phyloP scores from a whole-genome alignment of 805 yeast genomes.

The Lachancea thermotolerans region DNA sequence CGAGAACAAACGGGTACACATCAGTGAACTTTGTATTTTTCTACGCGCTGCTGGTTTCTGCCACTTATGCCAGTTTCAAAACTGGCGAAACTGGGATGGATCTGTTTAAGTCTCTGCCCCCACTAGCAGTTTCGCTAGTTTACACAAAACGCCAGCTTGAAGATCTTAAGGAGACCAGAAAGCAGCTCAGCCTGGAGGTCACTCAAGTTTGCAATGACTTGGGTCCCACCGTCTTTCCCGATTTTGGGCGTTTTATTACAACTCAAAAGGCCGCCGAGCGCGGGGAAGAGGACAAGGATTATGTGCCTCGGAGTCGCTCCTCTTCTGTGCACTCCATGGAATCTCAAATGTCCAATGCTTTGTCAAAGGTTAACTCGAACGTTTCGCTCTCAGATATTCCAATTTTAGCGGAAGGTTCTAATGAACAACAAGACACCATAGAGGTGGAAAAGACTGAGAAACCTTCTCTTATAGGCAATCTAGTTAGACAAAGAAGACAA shows the following conservation, averaged over 20 bases:
- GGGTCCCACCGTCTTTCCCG: slow-evolving; percentile 86
- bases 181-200: slow-evolving; percentile 58
- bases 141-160: slow-evolving; percentile 38
- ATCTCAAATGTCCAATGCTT: slow-evolving; percentile 47
- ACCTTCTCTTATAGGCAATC: slow-evolving; percentile 13
- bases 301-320: slow-evolving; percentile 21
- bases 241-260: slow-evolving; percentile 45
- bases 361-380: slow-evolving; percentile 56
- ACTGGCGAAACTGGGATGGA: slow-evolving; percentile 92
- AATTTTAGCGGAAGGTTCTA: slow-evolving; percentile 36
- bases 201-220: slow-evolving; percentile 73
- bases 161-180: slow-evolving; percentile 53
- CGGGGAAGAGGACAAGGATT: slow-evolving; percentile 6
- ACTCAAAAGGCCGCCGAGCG: slow-evolving; percentile 3
- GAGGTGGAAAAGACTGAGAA: slow-evolving; percentile 16
- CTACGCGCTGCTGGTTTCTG: slow-evolving; percentile 54
- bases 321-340: slow-evolving; percentile 20
- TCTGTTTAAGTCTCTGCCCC: slow-evolving; percentile 70
- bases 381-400: slow-evolving; percentile 61
- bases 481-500: slow-evolving; percentile 25
- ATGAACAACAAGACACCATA: slow-evolving; percentile 11
- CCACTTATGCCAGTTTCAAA: slow-evolving; percentile 79
- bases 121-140: slow-evolving; percentile 44
- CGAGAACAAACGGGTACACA: slow-evolving; percentile 18
- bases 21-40: slow-evolving; percentile 37